A percentile compares a stretch with the other conserved stretches of the same genome.
phyloP scores from a whole-genome alignment of 2,329 filamentous ascomycete species.

The Nakataea oryzae region DNA sequence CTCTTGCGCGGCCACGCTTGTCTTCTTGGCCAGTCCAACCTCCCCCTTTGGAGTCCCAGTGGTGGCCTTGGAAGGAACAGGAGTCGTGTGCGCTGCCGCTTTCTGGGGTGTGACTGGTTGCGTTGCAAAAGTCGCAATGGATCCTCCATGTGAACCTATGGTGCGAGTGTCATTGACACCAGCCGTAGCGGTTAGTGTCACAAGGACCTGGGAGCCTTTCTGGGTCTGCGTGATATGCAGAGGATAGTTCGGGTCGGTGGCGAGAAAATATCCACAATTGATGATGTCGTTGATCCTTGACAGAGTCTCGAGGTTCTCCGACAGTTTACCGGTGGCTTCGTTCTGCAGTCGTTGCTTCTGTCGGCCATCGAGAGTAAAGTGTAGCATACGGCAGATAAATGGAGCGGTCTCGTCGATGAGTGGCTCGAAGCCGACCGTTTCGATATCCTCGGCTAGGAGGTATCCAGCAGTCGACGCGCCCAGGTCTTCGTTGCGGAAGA shows the following conservation, averaged over 20 bases:
- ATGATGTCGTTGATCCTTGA: conserved; percentile 12
- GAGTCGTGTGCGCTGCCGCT: background rate
- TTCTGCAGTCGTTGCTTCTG: conserved; percentile 11
- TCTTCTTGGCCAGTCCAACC: background rate
- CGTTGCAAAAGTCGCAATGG: background rate
- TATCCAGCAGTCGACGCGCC: conserved; percentile 31
- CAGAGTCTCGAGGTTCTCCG: conserved; percentile 7
- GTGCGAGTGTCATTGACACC: background rate
- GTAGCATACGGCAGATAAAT: conserved; percentile 19
- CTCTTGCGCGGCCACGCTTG: background rate
- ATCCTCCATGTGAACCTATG: background rate
- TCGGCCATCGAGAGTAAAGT: conserved; percentile 20
- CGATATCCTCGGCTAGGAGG: conserved; percentile 39
- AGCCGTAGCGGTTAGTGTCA: conserved; percentile 5
- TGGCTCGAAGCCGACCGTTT: conserved; percentile 31
- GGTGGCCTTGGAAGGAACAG: background rate
- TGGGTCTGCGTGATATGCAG: conserved; percentile 5
- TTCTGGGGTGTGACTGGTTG: background rate
- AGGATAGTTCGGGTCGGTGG: conserved; percentile 8
- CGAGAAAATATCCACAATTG: conserved; percentile 10
- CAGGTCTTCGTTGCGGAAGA: conserved; percentile 22
- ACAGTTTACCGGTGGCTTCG: conserved; percentile 5
- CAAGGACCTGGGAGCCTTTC: conserved; percentile 5
- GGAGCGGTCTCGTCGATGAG: conserved; percentile 14
- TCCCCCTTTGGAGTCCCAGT: background rate